Percentiles rank a stretch among this genome's conserved stretches.
These are phyloP conservation scores for Ogataea angusta DNA, from an alignment of 805 yeast species.

Conservation along the genomic window DNA sequence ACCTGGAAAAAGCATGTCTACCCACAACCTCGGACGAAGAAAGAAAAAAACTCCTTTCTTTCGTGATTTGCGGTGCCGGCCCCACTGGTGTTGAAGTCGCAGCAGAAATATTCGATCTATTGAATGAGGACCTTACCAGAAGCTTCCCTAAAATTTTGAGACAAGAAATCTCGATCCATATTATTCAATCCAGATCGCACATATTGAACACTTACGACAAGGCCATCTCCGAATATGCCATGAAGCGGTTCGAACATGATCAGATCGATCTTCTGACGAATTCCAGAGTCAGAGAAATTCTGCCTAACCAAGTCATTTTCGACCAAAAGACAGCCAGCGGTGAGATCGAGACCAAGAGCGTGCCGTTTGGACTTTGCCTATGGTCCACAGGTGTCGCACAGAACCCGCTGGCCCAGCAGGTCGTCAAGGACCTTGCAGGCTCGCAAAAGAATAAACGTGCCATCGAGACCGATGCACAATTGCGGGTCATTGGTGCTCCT, in stretches of 20 bases:
- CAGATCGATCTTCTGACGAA: slow-evolving; percentile 60
- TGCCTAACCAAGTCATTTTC: slow-evolving; percentile 56
- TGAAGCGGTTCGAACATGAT: slow-evolving; percentile 59
- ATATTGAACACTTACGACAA: slow-evolving; percentile 68
- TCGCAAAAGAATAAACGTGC: slow-evolving; percentile 63
- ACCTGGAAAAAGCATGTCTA: slow-evolving; percentile 59
- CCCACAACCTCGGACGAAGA: slow-evolving; percentile 65
- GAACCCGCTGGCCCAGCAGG: slow-evolving; percentile 55
- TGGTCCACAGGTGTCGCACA: slow-evolving; percentile 80
- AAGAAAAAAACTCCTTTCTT: slow-evolving; percentile 55
- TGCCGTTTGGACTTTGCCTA: slow-evolving; percentile 65
- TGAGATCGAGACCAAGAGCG: slow-evolving; percentile 41
- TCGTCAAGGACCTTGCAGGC: slow-evolving; percentile 45
- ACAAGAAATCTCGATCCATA: slow-evolving; percentile 63
- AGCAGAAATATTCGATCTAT: slow-evolving; percentile 63
- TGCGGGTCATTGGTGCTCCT: slow-evolving; percentile 67
- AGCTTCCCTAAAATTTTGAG: slow-evolving; percentile 57
- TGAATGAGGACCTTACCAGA: slow-evolving; percentile 60
- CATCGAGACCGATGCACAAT: slow-evolving; percentile 72
- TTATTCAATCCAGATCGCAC: slow-evolving; percentile 65
- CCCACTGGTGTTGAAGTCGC: slow-evolving; percentile 77
- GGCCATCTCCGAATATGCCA: slow-evolving; percentile 61
- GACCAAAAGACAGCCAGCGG: slow-evolving; percentile 44
- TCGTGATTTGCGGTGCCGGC: slow-evolving; percentile 73
- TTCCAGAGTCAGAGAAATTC: slow-evolving; percentile 58